Conservation (phyloP, 768 basidiomycete genomes). For the Chalciporus chontae region DNA sequence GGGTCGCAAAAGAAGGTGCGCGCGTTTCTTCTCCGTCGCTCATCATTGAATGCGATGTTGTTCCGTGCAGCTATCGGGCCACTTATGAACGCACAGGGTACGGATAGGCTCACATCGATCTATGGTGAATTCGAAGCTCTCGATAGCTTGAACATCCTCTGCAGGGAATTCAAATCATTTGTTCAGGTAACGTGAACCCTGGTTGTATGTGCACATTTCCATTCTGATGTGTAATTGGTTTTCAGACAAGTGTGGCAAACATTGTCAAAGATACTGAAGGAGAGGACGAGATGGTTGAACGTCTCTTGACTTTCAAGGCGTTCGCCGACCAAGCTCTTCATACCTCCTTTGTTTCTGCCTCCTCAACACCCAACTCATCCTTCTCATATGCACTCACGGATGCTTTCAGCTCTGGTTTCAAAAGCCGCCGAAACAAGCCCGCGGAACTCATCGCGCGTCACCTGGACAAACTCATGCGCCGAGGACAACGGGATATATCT, state of each 20-base stretch:
- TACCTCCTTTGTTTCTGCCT: conserved; percentile 46
- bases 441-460: conserved; percentile 93
- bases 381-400: conserved; percentile 68
- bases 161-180: conserved; percentile 57
- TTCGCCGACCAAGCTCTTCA: conserved; percentile 49
- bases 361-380: conserved; percentile 43
- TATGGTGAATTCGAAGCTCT: conserved; percentile 63
- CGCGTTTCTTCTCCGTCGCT: conserved; percentile 32
- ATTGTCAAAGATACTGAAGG: conserved; percentile 60
- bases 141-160: conserved; percentile 48
- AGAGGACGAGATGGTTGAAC: conserved; percentile 78
- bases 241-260: conserved; percentile 51
- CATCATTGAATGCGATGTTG: conserved; percentile 11
- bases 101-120: conserved; percentile 45
- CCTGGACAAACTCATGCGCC: conserved; percentile 82
- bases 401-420: conserved; percentile 73
- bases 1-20: conserved; percentile 42
- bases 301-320: conserved; percentile 64
- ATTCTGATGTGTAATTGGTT: neutral
- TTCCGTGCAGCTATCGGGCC: conserved; percentile 45
- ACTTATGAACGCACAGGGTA: conserved; percentile 47
- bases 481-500: conserved; percentile 69
- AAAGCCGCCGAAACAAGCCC: conserved; percentile 72
- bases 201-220: neutral
- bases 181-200: conserved; percentile 43